phyloP scores from a whole-genome alignment of 73 alveolate genomes.

The Tetrahymena elliotti region DNA sequence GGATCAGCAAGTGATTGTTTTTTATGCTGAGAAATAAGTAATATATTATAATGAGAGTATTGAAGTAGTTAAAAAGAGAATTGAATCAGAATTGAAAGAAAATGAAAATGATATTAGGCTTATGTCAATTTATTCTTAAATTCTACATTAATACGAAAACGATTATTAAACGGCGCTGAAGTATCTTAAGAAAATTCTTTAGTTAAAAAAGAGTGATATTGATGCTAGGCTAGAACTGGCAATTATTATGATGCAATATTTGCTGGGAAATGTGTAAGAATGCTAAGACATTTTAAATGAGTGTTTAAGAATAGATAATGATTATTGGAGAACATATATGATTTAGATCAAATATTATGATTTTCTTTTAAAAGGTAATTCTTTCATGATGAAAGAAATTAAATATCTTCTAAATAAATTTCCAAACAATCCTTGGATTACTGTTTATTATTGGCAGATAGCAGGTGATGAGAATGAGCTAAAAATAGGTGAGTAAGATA shows the following conservation, averaged over 20 bases:
- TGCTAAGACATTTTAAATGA: not conserved
- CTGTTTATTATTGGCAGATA: not conserved
- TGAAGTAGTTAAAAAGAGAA: not conserved
- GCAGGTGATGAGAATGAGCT: not conserved
- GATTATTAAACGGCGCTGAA: not conserved
- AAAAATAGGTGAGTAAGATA: not conserved
- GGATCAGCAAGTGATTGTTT: not conserved
- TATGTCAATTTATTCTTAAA: not conserved
- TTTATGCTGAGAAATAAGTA: not conserved
- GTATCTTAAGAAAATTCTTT: not conserved
- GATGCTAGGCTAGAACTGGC: not conserved
- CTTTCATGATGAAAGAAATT: not conserved
- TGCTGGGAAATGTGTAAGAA: not conserved
- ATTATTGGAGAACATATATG: not conserved
- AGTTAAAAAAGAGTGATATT: not conserved
- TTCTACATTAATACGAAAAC: not conserved
- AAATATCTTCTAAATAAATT: not conserved
- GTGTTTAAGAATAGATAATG: not conserved
- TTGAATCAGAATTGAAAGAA: not conserved
- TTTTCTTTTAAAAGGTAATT: not conserved
- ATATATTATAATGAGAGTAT: not conserved
- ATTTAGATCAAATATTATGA: not conserved
- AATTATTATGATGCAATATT: not conserved
- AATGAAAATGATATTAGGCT: not conserved
- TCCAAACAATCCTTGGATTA: not conserved